Percentiles rank a stretch among this genome's conserved stretches.
phyloP scores from a whole-genome alignment of 177 flowering plant species.

The Vitis hybrid region DNA sequence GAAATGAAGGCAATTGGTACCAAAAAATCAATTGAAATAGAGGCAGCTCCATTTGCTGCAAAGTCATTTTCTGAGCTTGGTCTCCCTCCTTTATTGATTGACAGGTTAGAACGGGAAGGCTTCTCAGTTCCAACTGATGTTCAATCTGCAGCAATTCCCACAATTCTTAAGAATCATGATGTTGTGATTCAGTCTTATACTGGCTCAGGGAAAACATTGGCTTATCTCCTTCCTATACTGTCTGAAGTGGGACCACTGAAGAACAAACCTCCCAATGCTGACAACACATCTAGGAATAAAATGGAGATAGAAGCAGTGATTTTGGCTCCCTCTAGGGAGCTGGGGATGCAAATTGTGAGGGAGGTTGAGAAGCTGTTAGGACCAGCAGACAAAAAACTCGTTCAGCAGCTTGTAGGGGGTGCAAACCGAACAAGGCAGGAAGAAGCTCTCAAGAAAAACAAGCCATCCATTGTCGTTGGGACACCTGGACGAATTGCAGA shows the following conservation, averaged over 20 bases:
- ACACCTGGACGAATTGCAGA: conserved; percentile 97
- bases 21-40: conserved; percentile 43
- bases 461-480: conserved; percentile 89
- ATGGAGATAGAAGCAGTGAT: conserved; percentile 77
- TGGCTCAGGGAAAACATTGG: conserved; percentile 95
- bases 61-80: conserved; percentile 79
- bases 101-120: conserved; percentile 70
- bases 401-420: conserved; percentile 98
- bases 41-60: conserved; percentile 65
- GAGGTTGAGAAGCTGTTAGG: conserved; percentile 89
- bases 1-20: conserved; percentile 19
- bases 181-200: conserved; percentile 96
- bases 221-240: conserved; percentile 92
- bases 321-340: conserved; percentile 92
- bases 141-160: conserved; percentile 84
- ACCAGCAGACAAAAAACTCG: conserved; percentile 59
- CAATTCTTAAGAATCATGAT: conserved; percentile 67
- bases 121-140: conserved; percentile 82
- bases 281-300: conserved; percentile 35
- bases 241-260: conserved; percentile 72
- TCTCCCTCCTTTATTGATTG: conserved; percentile 58
- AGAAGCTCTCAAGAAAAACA: conserved; percentile 91
- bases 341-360: conserved; percentile 98
- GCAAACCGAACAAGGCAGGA: conserved; percentile 93
- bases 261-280: conserved; percentile 17